Conservation (phyloP, 495 filamentous ascomycete genomes). For the Aspergillus avenaceus region DNA sequence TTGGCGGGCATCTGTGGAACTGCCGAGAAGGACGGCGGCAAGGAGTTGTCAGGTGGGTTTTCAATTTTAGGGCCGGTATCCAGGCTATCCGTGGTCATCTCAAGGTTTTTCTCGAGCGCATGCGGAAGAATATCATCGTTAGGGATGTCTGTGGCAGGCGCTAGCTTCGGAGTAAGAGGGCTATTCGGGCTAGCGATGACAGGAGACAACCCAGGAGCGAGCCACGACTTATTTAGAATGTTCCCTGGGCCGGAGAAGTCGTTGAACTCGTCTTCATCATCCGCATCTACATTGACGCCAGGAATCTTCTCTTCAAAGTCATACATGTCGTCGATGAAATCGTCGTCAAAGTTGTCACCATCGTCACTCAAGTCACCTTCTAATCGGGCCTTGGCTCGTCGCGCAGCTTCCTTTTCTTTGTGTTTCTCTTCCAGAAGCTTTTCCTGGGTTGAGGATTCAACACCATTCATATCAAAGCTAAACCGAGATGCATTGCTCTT, state of each 20-base stretch:
- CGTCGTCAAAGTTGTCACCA: conserved; percentile 61
- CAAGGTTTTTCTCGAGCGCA: neutral
- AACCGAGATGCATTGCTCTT: conserved; percentile 86
- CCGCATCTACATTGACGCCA: conserved; percentile 64
- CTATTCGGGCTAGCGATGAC: conserved; percentile 34
- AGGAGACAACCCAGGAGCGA: conserved; percentile 32
- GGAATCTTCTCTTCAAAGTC: conserved; percentile 74
- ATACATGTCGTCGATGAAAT: conserved; percentile 66
- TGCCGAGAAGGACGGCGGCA: neutral
- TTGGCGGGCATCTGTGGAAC: neutral
- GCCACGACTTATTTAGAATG: conserved; percentile 33
- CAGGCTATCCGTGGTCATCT: neutral
- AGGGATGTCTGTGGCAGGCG: neutral
- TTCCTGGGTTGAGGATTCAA: conserved; percentile 77
- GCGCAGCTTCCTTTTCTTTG: conserved; percentile 60
- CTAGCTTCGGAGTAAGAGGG: conserved; percentile 15
- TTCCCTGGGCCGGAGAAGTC: conserved; percentile 30
- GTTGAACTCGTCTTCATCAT: conserved; percentile 48
- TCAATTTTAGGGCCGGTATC: neutral
- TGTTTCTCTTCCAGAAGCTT: conserved; percentile 82
- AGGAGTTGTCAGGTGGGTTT: neutral
- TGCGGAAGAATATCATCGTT: neutral
- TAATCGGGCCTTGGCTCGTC: conserved; percentile 29
- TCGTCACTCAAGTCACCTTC: conserved; percentile 48
- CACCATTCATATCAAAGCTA: conserved; percentile 80